Conservation (phyloP, 2,329 filamentous ascomycete genomes). For the Arthrobotrys sinensis region DNA sequence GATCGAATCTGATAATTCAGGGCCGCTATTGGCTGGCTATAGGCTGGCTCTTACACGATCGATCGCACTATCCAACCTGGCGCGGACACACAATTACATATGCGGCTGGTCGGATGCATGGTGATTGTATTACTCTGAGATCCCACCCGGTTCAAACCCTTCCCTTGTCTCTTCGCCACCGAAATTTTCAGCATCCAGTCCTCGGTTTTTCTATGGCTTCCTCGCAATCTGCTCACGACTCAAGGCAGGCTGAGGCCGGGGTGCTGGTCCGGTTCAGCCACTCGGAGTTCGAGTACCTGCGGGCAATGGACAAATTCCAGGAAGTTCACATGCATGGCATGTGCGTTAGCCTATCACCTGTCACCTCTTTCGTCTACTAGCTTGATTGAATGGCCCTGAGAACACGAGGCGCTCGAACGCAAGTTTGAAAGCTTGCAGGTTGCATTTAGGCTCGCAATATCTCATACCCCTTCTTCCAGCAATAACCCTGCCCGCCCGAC, state of each 20-base stretch:
- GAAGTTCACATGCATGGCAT: slow-evolving; percentile 26
- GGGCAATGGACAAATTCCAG: slow-evolving; percentile 13
- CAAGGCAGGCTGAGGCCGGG: slow-evolving; percentile 17
- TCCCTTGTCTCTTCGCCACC: slow-evolving; percentile 16
- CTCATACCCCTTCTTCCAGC: slow-evolving; percentile 1
- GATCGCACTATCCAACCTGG: slow-evolving; percentile 30
- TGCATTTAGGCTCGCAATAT: slow-evolving; percentile 17
- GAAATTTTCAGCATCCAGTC: slow-evolving; percentile 16
- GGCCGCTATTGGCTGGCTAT: slow-evolving; percentile 34
- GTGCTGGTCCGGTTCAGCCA: slow-evolving; percentile 16
- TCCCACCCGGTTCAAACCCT: not conserved
- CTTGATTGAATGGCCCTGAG: slow-evolving; percentile 12
- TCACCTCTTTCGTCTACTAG: slow-evolving; percentile 15
- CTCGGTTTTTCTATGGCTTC: slow-evolving; percentile 1
- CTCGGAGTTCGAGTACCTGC: slow-evolving; percentile 14
- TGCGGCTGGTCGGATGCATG: slow-evolving; percentile 35
- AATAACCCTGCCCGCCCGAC: slow-evolving; percentile 7
- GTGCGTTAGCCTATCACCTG: slow-evolving; percentile 26
- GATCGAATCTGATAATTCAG: slow-evolving; percentile 38
- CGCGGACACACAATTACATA: slow-evolving; percentile 33
- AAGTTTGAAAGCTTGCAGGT: slow-evolving; percentile 19
- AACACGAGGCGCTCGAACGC: slow-evolving; percentile 10
- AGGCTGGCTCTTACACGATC: slow-evolving; percentile 21
- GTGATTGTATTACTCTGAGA: not conserved
- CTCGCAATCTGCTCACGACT: slow-evolving; percentile 17